phyloP scores from a whole-genome alignment of 1,284 basidiomycete genomes.

The Malassezia equina region DNA sequence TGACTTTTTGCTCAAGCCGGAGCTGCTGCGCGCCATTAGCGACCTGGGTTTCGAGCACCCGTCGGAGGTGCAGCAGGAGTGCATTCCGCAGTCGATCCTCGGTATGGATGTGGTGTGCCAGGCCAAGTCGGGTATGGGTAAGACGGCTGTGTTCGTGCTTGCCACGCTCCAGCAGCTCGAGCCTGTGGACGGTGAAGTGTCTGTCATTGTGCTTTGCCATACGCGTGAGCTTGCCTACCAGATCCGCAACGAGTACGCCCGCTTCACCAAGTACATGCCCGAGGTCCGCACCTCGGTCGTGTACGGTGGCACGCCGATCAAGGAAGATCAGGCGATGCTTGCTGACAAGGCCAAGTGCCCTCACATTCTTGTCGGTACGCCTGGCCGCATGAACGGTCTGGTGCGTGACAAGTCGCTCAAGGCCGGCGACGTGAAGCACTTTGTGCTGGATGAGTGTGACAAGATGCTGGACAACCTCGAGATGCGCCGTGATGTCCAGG shows the following conservation, averaged over 20 bases:
- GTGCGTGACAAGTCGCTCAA: conserved; percentile 47
- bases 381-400: conserved; percentile 55
- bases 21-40: conserved; percentile 91
- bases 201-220: conserved; percentile 94
- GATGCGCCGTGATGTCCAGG: conserved; percentile 99
- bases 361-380: conserved; percentile 96
- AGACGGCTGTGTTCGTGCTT: conserved; percentile 97
- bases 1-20: conserved; percentile 93
- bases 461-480: conserved; percentile 99
- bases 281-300: conserved; percentile 94
- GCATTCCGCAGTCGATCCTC: conserved; percentile 97
- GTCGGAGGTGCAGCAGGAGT: conserved; percentile 99
- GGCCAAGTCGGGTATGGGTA: conserved; percentile 99
- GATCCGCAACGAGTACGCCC: conserved; percentile 98
- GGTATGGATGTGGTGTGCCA: conserved; percentile 99
- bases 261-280: conserved; percentile 99
- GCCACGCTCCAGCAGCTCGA: conserved; percentile 97
- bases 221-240: conserved; percentile 98
- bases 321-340: conserved; percentile 84
- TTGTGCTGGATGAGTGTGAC: conserved; percentile 99
- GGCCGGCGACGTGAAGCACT: conserved; percentile 57
- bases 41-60: conserved; percentile 99
- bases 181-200: conserved; percentile 94
- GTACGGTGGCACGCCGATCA: conserved; percentile 90
- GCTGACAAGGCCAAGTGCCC: conserved; percentile 96